These are phyloP conservation scores for Pholiota conissans DNA, from an alignment of 768 basidiomycete genomes.

Conservation along the genomic window DNA sequence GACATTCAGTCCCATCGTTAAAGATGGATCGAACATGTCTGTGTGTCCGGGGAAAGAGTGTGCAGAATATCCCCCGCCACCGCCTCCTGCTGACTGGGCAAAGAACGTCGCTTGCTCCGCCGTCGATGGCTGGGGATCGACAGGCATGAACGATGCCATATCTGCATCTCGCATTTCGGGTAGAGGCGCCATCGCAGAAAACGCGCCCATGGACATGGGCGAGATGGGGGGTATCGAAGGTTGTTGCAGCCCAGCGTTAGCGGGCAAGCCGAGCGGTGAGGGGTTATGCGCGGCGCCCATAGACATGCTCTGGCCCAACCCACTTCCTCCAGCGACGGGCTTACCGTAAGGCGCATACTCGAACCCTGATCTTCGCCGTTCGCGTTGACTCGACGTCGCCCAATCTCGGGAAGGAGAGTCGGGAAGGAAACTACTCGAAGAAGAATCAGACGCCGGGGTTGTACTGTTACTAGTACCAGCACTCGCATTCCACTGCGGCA, in stretches of 20 bases:
- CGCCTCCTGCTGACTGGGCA: not conserved
- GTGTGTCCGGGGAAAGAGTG: not conserved
- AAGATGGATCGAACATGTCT: not conserved
- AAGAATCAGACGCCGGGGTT: not conserved
- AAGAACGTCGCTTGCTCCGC: not conserved
- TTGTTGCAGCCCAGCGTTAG: not conserved
- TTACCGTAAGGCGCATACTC: conserved; percentile 4
- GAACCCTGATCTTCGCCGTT: not conserved
- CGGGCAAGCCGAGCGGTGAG: not conserved
- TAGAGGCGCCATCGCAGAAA: not conserved
- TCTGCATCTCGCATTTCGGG: not conserved
- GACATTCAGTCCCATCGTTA: conserved; percentile 2
- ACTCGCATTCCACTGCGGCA: not conserved
- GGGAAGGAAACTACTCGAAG: not conserved
- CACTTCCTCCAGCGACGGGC: not conserved
- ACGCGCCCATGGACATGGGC: not conserved
- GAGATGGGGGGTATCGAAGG: not conserved
- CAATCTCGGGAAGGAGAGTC: conserved; percentile 4
- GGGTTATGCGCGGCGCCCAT: not conserved
- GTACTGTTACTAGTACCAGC: not conserved
- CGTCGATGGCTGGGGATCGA: not conserved
- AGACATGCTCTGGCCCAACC: not conserved
- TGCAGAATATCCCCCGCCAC: not conserved
- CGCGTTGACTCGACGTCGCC: not conserved
- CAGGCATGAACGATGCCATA: not conserved